phyloP scores from a whole-genome alignment of 2,329 filamentous ascomycete species.

The Cercospora berteroae region DNA sequence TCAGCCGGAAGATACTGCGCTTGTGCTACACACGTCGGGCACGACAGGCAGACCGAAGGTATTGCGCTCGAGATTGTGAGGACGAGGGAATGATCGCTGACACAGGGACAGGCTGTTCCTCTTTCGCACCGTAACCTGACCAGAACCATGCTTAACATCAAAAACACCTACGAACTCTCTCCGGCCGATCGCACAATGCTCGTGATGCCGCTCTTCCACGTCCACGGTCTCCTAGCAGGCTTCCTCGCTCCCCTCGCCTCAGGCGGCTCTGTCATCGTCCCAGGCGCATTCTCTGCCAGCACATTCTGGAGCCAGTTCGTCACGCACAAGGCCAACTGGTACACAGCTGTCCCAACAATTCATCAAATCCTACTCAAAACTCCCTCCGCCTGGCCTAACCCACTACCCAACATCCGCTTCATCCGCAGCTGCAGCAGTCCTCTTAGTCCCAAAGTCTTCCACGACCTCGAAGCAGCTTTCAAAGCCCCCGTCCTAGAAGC shows the following conservation, averaged over 20 bases:
- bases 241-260: conserved; percentile 75
- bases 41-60: conserved; percentile 78
- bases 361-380: conserved; percentile 83
- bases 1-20: conserved; percentile 71
- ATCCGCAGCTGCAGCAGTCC: conserved; percentile 86
- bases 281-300: conserved; percentile 73
- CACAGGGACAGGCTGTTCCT: conserved; percentile 59
- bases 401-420: conserved; percentile 73
- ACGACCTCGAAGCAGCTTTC: conserved; percentile 73
- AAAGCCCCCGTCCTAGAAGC: conserved; percentile 81
- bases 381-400: conserved; percentile 57
- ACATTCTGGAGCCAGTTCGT: conserved; percentile 81
- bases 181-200: conserved; percentile 74
- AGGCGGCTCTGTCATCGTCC: conserved; percentile 76
- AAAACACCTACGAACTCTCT: conserved; percentile 71
- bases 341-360: conserved; percentile 89
- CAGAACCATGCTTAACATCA: conserved; percentile 79
- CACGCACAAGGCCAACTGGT: conserved; percentile 78
- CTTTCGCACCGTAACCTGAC: conserved; percentile 79
- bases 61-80: background rate
- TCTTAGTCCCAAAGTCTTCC: conserved; percentile 75
- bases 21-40: conserved; percentile 80
- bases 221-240: conserved; percentile 81
- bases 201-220: conserved; percentile 89
- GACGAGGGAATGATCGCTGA: background rate